A percentile compares a stretch with the other conserved stretches of the same genome.
Evolutionary conservation across 2,329 filamentous ascomycete genomes (phyloP).

Genomic region (Lizonia empirigonia): DNA sequence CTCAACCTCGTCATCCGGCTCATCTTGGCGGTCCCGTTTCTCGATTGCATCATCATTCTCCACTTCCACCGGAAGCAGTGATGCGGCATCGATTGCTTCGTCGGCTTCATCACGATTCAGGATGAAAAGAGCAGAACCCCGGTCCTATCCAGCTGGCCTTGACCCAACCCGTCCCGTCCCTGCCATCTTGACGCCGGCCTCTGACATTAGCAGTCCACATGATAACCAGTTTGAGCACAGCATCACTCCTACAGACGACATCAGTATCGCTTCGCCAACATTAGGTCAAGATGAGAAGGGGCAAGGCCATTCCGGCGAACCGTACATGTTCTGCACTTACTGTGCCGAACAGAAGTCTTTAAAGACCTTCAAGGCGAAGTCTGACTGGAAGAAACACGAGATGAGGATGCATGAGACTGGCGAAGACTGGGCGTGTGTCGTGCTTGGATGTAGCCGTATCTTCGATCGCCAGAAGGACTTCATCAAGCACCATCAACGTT

Average conservation of each 20-base stretch:
- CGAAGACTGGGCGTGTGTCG: conserved; percentile 46
- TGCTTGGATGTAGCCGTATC: conserved; percentile 42
- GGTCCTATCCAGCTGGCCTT: conserved; percentile 43
- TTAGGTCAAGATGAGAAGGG: conserved; percentile 29
- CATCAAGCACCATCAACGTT: conserved; percentile 45
- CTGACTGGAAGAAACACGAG: conserved; percentile 50
- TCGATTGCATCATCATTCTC: conserved; percentile 44
- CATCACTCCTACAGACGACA: conserved; percentile 42
- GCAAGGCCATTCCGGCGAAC: conserved; percentile 36
- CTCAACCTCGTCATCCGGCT: conserved; percentile 38
- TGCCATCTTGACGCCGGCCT: conserved; percentile 36
- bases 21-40: conserved; percentile 42
- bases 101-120: conserved; percentile 40
- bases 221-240: conserved; percentile 37
- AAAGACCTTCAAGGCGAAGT: conserved; percentile 49
- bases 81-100: conserved; percentile 38
- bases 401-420: conserved; percentile 49
- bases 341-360: conserved; percentile 43
- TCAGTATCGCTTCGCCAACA: conserved; percentile 36
- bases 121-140: conserved; percentile 39
- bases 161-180: conserved; percentile 43
- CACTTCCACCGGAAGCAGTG: conserved; percentile 36
- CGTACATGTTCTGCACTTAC: conserved; percentile 48
- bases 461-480: conserved; percentile 48
- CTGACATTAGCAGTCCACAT: conserved; percentile 40